These are phyloP conservation scores for Saprolegnia diclina DNA, from an alignment of 352 stramenopile genomes.

Conservation along the genomic window DNA sequence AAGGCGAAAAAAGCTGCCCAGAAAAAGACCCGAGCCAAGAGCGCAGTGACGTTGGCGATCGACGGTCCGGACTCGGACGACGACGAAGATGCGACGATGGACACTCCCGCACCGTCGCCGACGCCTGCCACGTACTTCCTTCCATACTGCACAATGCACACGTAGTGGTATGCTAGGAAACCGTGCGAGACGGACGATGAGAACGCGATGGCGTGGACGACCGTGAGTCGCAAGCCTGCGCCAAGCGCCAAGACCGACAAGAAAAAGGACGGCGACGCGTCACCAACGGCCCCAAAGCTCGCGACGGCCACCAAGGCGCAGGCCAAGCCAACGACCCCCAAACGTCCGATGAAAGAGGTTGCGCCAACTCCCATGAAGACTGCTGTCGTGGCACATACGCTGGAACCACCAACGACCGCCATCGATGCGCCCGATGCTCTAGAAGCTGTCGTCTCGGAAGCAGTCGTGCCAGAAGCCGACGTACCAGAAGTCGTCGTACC, in stretches of 20 bases:
- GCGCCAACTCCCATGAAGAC: too few relatives aligned
- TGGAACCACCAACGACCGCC: neutral
- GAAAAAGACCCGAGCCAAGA: constrained; percentile 13
- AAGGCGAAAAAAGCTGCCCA: constrained; percentile 42
- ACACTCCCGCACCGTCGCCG: constrained; percentile 15
- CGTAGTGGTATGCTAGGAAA: neutral
- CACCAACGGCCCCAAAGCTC: neutral
- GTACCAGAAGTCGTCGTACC: too few relatives aligned
- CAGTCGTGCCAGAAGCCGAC: too few relatives aligned
- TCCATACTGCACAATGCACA: neutral
- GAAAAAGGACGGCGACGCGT: constrained; percentile 32
- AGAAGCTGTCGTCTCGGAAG: neutral
- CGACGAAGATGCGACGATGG: constrained; percentile 10
- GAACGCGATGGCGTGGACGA: constrained; percentile 51
- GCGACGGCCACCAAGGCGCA: neutral
- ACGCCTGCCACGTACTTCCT: neutral
- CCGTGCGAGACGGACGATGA: neutral
- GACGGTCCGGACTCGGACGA: constrained; percentile 12
- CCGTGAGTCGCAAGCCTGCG: constrained; percentile 51
- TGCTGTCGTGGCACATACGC: too few relatives aligned
- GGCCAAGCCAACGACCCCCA: neutral
- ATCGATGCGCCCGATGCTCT: neutral
- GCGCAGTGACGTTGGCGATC: neutral
- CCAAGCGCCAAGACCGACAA: constrained; percentile 15
- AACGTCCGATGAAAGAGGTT: neutral